A percentile compares a stretch with the other conserved stretches of the same genome.
phyloP scores from a whole-genome alignment of 352 stramenopile species.

The Phytophthora fragariaefolia region DNA sequence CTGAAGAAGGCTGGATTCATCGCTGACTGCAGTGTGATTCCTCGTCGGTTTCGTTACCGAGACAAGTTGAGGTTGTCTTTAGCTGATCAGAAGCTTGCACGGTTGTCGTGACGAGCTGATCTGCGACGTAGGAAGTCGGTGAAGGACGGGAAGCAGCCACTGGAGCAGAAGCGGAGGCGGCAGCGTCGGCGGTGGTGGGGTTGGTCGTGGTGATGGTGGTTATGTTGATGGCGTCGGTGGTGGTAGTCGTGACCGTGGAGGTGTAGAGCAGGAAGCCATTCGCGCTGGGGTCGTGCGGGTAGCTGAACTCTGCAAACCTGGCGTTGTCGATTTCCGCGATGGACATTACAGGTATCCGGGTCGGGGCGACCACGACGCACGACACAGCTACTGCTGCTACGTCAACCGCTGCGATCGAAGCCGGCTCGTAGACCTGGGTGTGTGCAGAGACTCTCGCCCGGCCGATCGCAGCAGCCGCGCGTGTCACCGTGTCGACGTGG shows the following conservation, averaged over 20 bases:
- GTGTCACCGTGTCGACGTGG: neutral
- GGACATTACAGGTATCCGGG: neutral
- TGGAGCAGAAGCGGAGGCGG: too few species aligned
- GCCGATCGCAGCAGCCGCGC: neutral
- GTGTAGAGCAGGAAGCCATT: neutral
- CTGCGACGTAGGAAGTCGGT: too few species aligned
- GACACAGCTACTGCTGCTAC: neutral
- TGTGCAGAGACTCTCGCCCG: neutral
- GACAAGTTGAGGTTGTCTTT: neutral
- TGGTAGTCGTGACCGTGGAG: neutral
- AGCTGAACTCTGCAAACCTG: neutral
- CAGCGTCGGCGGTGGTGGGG: too few species aligned
- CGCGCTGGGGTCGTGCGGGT: neutral
- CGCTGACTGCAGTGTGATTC: too few species aligned
- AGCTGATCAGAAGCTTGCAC: too few species aligned
- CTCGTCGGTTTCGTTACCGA: neutral
- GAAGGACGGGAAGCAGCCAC: too few species aligned
- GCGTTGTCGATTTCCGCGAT: neutral
- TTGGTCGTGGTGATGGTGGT: too few species aligned
- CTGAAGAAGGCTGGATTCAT: neutral
- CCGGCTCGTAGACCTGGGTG: neutral
- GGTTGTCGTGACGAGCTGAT: too few species aligned
- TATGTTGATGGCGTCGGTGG: too few species aligned
- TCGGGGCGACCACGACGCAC: too few species aligned
- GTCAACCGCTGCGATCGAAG: neutral